Percentiles rank a stretch among this genome's conserved stretches.
These are phyloP conservation scores for Leptographium wingfieldii DNA, from an alignment of 2,329 filamentous ascomycete genomes.

Conservation along the genomic window DNA sequence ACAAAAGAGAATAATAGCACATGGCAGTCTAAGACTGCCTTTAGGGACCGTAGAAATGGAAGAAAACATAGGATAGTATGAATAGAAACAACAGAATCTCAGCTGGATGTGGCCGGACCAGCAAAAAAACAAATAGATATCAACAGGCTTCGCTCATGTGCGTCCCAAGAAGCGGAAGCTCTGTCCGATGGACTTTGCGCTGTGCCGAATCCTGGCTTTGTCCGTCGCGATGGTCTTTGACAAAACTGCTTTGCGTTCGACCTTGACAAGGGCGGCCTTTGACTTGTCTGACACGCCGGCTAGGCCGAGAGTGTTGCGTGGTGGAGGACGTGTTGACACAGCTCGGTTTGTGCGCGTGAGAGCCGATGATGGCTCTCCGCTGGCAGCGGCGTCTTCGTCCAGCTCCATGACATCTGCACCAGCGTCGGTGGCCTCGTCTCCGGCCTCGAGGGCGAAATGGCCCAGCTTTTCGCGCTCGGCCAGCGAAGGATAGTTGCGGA, in stretches of 20 bases:
- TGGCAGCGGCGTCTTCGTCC: conserved; percentile 1
- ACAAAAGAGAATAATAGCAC: too few species aligned
- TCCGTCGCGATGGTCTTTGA: conserved; percentile 3
- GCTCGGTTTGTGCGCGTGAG: neutral
- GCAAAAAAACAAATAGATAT: neutral
- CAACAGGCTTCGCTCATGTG: neutral
- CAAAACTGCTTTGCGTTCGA: conserved; percentile 6
- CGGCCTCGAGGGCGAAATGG: conserved; percentile 11
- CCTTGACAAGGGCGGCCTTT: conserved; percentile 4
- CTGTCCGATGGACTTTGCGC: conserved; percentile 11
- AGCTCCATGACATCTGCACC: neutral
- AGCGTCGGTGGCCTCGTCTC: conserved; percentile 6
- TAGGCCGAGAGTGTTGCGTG: conserved; percentile 8
- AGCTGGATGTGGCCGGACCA: neutral
- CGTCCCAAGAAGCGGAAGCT: conserved; percentile 11
- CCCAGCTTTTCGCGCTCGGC: conserved; percentile 39
- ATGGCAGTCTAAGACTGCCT: too few species aligned
- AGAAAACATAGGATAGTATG: neutral
- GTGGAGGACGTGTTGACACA: conserved; percentile 5
- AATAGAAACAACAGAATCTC: neutral
- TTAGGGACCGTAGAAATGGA: neutral
- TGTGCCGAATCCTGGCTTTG: conserved; percentile 8
- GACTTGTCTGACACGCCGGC: conserved; percentile 8
- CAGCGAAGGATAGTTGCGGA: conserved; percentile 68
- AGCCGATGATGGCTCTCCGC: neutral